Evolutionary conservation across 2,329 filamentous ascomycete species (phyloP).

Genomic region (Sclerotinia borealis): DNA sequence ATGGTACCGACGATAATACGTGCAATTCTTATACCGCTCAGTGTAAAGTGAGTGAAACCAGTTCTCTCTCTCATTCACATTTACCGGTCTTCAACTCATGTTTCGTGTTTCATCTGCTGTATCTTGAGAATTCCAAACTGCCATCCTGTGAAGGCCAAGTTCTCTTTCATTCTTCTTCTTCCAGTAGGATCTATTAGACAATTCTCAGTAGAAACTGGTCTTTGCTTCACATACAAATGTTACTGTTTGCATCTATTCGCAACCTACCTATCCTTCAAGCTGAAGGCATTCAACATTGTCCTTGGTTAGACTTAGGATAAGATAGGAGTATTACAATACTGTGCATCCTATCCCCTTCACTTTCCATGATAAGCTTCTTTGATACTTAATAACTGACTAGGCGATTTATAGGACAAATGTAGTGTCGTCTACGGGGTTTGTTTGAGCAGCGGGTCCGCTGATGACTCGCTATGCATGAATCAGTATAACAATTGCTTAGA

Average conservation of each 20-base stretch:
- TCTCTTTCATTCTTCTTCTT: no score
- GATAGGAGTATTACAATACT: neutral
- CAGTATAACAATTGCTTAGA: slow-evolving; percentile 18
- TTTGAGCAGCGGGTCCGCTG: slow-evolving; percentile 7
- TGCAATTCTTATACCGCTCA: slow-evolving; percentile 17
- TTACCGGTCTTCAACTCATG: neutral
- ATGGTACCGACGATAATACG: slow-evolving; percentile 12
- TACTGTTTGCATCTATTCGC: no score
- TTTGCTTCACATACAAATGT: no score
- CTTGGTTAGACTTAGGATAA: neutral
- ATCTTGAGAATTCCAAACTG: neutral
- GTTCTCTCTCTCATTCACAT: neutral
- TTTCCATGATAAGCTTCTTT: neutral
- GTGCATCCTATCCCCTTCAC: no score
- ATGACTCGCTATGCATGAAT: slow-evolving; percentile 15
- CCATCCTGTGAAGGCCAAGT: no score
- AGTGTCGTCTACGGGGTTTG: slow-evolving; percentile 15
- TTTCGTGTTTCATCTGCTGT: neutral
- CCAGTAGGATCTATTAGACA: no score
- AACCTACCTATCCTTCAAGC: neutral
- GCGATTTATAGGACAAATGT: slow-evolving; percentile 11
- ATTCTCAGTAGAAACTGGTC: no score
- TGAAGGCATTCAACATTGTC: neutral
- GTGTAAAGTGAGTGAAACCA: slow-evolving; percentile 6
- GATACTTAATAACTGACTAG: neutral